Evolutionary conservation across 768 basidiomycete species (phyloP), one percentile per base, ranked within the genome.

Genomic region (Lentinula edodes): DNA sequence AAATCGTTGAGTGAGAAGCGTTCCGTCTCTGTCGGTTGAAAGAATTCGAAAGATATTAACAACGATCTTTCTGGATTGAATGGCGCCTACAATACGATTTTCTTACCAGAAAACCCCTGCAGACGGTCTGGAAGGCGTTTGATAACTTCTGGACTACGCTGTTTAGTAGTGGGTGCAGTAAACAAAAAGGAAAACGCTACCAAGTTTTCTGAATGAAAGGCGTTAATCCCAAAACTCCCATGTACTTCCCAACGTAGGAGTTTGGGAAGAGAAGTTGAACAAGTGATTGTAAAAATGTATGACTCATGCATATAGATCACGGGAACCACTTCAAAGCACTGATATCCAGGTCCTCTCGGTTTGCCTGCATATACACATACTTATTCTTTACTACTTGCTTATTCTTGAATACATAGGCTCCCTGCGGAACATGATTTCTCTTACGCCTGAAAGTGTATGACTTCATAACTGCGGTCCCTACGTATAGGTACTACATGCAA

Each of bases 1-100:
- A 50, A 93, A 79, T 23, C 91, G 83, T 68, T 91, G 90, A 0
- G 91, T 94, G 68, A 94, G 80, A 61, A 94, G 86, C 6, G 91
- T 94, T 51, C 87, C 92, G 79, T 94, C 92, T 48, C 92, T 93
- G 66, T 54, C 9, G 57, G 20, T 58, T 52, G 43, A 28, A 32
- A 10, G 55, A 34, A 9, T 42, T 28, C 2, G 52, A 10, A 23
- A 56, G 15, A 46, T 61, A 53, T 43, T 45, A 62, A 61, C 63
- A 62, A 43, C 52, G 54, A 52, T 32, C 58, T 58, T 32, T 50
- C 61, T 62, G 52, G 57, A n/a, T 43, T 32, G 28, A 28, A 28
- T 28, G 28, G 28, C 28, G 41, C 83, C 72, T 72, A 93, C 91
- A 94, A 84, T 56, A 88, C 89, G 57, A 94, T 76, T 35, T 75